Evolutionary conservation across 2,329 filamentous ascomycete species (phyloP).

Genomic region (Aurifilum marmelostoma): DNA sequence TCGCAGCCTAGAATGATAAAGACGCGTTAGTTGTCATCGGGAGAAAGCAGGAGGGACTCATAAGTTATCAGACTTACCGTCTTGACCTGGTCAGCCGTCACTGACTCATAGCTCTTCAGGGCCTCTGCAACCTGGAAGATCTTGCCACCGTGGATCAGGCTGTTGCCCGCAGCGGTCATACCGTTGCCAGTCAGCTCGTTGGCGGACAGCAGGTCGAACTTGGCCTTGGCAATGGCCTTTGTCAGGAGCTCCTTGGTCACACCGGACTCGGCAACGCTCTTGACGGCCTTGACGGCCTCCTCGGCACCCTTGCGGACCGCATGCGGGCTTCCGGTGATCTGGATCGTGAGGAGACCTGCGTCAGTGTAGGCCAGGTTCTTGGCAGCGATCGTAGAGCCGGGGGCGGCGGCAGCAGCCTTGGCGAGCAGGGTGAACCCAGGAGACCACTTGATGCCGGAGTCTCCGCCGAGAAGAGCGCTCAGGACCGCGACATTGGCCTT

Average conservation of each 20-base stretch:
- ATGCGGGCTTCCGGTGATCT: constrained; percentile 73
- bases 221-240: constrained; percentile 91
- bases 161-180: constrained; percentile 81
- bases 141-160: constrained; percentile 79
- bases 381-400: constrained; percentile 71
- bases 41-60: background rate
- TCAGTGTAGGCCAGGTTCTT: constrained; percentile 89
- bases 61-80: constrained; percentile 59
- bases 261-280: constrained; percentile 76
- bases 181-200: constrained; percentile 78
- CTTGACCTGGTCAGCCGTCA: constrained; percentile 84
- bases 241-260: constrained; percentile 82
- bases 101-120: constrained; percentile 76
- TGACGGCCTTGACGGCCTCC: constrained; percentile 78
- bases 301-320: constrained; percentile 75
- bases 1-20: constrained; percentile 68
- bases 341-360: constrained; percentile 84
- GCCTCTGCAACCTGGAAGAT: constrained; percentile 82
- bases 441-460: constrained; percentile 94
- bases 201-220: constrained; percentile 85
- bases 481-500: constrained; percentile 92
- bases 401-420: constrained; percentile 71
- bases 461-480: constrained; percentile 83
- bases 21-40: constrained; percentile 36
- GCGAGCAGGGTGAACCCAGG: constrained; percentile 88